phyloP scores from a whole-genome alignment of 805 yeast species.

The Grigorovia jiainica region DNA sequence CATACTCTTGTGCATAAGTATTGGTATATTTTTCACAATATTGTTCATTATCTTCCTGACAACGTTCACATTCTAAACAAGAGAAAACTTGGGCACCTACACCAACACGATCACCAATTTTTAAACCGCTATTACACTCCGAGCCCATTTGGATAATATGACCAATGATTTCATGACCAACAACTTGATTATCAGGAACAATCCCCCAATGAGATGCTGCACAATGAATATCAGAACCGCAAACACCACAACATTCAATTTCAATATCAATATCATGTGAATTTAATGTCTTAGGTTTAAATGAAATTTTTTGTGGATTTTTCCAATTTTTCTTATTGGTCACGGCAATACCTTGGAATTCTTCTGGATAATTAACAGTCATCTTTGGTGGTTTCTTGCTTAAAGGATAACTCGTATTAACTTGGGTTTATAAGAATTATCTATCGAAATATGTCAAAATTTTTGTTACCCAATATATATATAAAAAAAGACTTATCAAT shows the following conservation, averaged over 20 bases:
- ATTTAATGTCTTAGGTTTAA: slow-evolving; percentile 38
- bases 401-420: too few species aligned
- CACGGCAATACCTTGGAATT: slow-evolving; percentile 54
- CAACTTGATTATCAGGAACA: slow-evolving; percentile 31
- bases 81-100: slow-evolving; percentile 62
- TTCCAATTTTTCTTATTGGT: slow-evolving; percentile 43
- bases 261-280: slow-evolving; percentile 45
- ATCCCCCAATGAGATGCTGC: slow-evolving; percentile 19
- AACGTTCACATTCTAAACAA: slow-evolving; percentile 56
- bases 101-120: slow-evolving; percentile 72
- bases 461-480: too few species aligned
- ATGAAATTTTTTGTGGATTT: slow-evolving; percentile 42
- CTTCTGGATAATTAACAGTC: slow-evolving; percentile 22
- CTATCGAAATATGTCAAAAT: too few species aligned
- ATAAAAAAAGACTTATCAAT: too few species aligned
- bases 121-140: slow-evolving; percentile 35
- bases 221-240: slow-evolving; percentile 45
- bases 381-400: not conserved
- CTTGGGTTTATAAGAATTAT: too few species aligned
- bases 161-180: slow-evolving; percentile 64
- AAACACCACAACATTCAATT: slow-evolving; percentile 54
- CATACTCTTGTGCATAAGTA: slow-evolving; percentile 41
- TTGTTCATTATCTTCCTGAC: slow-evolving; percentile 44
- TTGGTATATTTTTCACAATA: slow-evolving; percentile 41
- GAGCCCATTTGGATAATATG: slow-evolving; percentile 50